Conservation (phyloP, 208 protist species). For the Plasmodiophora brassicae region DNA sequence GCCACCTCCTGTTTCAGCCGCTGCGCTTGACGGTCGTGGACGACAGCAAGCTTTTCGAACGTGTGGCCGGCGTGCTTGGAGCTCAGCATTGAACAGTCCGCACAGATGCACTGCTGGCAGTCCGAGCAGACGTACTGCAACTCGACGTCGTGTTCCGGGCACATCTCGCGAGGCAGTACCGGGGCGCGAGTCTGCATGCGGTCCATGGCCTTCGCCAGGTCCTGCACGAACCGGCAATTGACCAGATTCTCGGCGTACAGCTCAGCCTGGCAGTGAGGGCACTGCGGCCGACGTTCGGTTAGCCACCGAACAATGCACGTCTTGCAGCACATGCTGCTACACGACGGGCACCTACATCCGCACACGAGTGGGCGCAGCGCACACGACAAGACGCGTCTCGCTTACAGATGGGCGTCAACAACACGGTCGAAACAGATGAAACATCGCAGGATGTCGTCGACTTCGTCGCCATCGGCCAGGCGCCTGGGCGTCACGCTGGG, state of each 20-base stretch:
- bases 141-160: background rate
- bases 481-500: too few species aligned
- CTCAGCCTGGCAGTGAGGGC: constrained; percentile 24
- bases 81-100: constrained; percentile 14
- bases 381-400: too few species aligned
- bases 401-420: background rate
- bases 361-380: too few species aligned
- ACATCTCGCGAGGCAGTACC: background rate
- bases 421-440: constrained; percentile 27
- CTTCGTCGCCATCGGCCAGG: background rate
- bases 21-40: background rate
- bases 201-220: background rate
- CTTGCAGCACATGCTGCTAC: constrained; percentile 20
- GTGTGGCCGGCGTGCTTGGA: background rate
- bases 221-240: constrained; percentile 18
- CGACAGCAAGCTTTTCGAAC: background rate
- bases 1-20: background rate
- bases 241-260: background rate
- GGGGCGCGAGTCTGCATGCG: background rate
- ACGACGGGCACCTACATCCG: background rate
- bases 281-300: background rate
- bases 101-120: background rate
- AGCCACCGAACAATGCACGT: constrained; percentile 18
- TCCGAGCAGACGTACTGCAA: background rate
- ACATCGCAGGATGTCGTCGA: constrained; percentile 14